A percentile compares a stretch with the other conserved stretches of the same genome.
Conservation (phyloP, 2,329 filamentous ascomycete genomes). For the Coniochaeta prunicola region DNA sequence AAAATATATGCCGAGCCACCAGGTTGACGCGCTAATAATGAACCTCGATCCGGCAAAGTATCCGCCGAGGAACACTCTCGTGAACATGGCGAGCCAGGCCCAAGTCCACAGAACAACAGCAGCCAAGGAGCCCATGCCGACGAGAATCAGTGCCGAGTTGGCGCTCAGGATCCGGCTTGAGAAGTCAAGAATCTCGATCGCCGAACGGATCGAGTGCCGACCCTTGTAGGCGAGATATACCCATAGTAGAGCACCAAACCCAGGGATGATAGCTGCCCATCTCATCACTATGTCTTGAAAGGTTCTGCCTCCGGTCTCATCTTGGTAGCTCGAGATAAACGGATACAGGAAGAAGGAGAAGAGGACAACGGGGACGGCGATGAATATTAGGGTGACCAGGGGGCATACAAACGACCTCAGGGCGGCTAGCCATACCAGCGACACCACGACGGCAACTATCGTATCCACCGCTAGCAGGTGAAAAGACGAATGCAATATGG, state of each 20-base stretch:
- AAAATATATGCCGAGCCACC: slow-evolving; percentile 93
- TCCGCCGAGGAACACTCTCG: slow-evolving; percentile 87
- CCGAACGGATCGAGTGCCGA: slow-evolving; percentile 72
- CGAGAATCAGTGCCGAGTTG: slow-evolving; percentile 72
- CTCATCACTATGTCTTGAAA: slow-evolving; percentile 88
- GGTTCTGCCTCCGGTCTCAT: slow-evolving; percentile 63
- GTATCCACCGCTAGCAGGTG: slow-evolving; percentile 88
- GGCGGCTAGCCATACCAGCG: slow-evolving; percentile 82
- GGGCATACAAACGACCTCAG: slow-evolving; percentile 80
- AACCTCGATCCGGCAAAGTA: slow-evolving; percentile 65
- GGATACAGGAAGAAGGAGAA: slow-evolving; percentile 89
- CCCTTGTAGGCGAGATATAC: slow-evolving; percentile 75
- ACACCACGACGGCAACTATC: slow-evolving; percentile 79
- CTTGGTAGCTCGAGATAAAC: slow-evolving; percentile 82
- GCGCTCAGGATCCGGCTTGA: slow-evolving; percentile 79
- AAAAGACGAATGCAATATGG: slow-evolving; percentile 77
- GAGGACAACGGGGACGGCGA: slow-evolving; percentile 80
- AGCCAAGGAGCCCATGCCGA: slow-evolving; percentile 73
- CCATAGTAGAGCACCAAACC: slow-evolving; percentile 68
- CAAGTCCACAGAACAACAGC: slow-evolving; percentile 85
- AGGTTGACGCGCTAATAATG: slow-evolving; percentile 79
- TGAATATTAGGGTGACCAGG: slow-evolving; percentile 72
- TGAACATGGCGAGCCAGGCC: slow-evolving; percentile 96
- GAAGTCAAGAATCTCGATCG: slow-evolving; percentile 87
- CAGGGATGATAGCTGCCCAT: slow-evolving; percentile 74